Percentiles rank a stretch among this genome's conserved stretches.
Evolutionary conservation across 495 filamentous ascomycete genomes (phyloP).

Genomic region (Penicillium canescens): DNA sequence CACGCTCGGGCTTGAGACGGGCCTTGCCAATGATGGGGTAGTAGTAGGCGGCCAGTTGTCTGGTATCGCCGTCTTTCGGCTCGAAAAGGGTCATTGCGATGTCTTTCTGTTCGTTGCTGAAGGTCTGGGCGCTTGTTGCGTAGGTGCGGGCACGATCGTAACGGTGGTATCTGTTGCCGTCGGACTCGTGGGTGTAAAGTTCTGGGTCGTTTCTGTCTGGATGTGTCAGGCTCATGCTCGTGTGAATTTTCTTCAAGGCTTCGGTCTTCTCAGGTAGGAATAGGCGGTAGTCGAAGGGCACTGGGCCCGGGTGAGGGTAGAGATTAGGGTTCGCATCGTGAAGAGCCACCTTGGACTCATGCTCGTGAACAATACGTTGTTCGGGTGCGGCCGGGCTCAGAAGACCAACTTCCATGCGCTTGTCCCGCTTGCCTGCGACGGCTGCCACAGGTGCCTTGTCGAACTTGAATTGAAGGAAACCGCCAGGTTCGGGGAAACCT

Average conservation of each 20-base stretch:
- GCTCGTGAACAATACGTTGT: constrained; percentile 43
- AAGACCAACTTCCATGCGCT: constrained; percentile 76
- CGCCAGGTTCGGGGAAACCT: constrained; percentile 81
- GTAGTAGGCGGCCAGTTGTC: constrained; percentile 79
- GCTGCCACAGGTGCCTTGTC: constrained; percentile 71
- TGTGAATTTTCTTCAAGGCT: constrained; percentile 61
- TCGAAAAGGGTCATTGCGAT: constrained; percentile 65
- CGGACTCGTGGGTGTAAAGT: constrained; percentile 61
- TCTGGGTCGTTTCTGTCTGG: constrained; percentile 64
- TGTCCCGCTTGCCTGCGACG: constrained; percentile 63
- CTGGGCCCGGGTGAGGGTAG: constrained; percentile 59
- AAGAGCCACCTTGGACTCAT: constrained; percentile 54
- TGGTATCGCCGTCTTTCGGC: constrained; percentile 45
- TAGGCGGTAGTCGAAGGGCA: constrained; percentile 76
- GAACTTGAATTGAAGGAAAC: constrained; percentile 89
- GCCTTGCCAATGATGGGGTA: constrained; percentile 81
- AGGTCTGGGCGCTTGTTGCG: constrained; percentile 71
- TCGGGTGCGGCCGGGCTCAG: constrained; percentile 65
- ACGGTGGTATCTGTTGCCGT: constrained; percentile 56
- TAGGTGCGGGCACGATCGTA: constrained; percentile 81
- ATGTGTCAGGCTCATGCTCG: constrained; percentile 71
- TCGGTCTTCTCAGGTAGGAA: constrained; percentile 64
- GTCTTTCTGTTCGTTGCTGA: constrained; percentile 55
- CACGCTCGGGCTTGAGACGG: constrained; percentile 58
- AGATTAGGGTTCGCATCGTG: constrained; percentile 62